Evolutionary conservation across 1,284 basidiomycete species (phyloP), one percentile per base, ranked within the genome.

Genomic region (Marasmius fiardii): DNA sequence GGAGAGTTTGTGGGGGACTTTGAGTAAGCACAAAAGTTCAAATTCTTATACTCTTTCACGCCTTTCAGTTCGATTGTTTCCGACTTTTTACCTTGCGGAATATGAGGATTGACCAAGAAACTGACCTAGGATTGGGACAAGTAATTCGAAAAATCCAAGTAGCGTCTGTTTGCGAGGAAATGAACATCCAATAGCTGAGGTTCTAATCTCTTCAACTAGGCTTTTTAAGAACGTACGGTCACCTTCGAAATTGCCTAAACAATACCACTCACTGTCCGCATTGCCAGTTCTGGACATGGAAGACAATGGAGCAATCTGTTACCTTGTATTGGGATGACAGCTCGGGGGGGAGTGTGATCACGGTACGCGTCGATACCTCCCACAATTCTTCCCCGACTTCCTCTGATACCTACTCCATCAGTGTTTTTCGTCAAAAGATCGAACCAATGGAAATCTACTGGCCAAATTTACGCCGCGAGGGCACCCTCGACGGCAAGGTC

Each of bases 1-100:
- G 73, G 74, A 0, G 71, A 74, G 20, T 50, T 73, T 1, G 67
- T 77, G 6, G 75, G 73, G 20, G 71, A 75, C 50, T 77, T 77
- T 49, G 74, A 75, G 73, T 74, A 51, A 55, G 70, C 64, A n/a
- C n/a, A n/a, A n/a, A n/a, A n/a, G n/a, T n/a, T n/a, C 4, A 34
- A 3, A 35, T 35, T 23, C 31, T 11, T 21, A 44, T n/a, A 26
- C n/a, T 20, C n/a, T n/a, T 23, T 20, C 12, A 11, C 18, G 39
- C 18, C 5, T n/a, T 33, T 18, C 11, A 7, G 26, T 48, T 6
- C 35, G 21, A 37, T n/a, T 39, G 1, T 48, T 54, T n/a, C n/a
- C 31, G 18, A 23, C 26, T 24, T 26, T 37, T 12, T 18, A 41
- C 39, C 16, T 14, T 41, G n/a, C 14, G 16, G 39, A 4, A 14